Base-by-base conservation (phyloP, 768 basidiomycete genomes). In the Rhodosporidiobolus odoratus region DNA sequence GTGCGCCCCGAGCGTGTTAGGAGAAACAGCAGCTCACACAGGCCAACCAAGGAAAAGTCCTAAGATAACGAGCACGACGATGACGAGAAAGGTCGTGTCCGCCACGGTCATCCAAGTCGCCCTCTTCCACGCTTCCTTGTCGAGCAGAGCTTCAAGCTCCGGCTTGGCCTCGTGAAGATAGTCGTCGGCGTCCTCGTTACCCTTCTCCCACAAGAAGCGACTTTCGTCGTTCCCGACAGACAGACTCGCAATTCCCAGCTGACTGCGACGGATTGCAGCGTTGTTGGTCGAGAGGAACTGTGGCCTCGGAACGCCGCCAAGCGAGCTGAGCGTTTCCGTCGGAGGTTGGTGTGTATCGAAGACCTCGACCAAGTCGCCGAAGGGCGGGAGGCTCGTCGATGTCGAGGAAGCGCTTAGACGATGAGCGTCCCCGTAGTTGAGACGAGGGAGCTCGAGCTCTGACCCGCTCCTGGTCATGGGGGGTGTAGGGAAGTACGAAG, bases 1-100 rank as follows among this genome's bases (percentile, higher is more conserved):
- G 16, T 45, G n/a, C n/a, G n/a, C n/a, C n/a, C n/a, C n/a, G 23
- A 45, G 43, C 12, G 43, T 23, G 43, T n/a, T 23, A 50, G 48
- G 27, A 50, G 48, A 50, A 23, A n/a, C 9, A 50, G 43, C 13
- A 23, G 35, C 52, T 7, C 30, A 37, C 34, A 96, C 86, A 17
- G 93, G 94, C 77, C 90, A 96, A 54, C 89, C 92, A 30, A 87
- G 87, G 76, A 96, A 96, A 25, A 97, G 84, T 15, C 84, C 85
- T 69, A 96, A 79, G 54, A 96, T 82, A 48, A 86, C 88, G 15
- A 84, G 72, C 45, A 89, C 80, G 63, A 97, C 82, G 64, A 91
- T 64, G 73, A 89, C 72, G 27, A 97, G 84, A 30, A 87, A 87
- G 12, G 84, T 82, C 21, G 84, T 84, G 77, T 97, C 96, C 34